These are phyloP conservation scores for Excoecaria cochinchinensis DNA, from an alignment of 345 rosid genomes.

Conservation along the genomic window DNA sequence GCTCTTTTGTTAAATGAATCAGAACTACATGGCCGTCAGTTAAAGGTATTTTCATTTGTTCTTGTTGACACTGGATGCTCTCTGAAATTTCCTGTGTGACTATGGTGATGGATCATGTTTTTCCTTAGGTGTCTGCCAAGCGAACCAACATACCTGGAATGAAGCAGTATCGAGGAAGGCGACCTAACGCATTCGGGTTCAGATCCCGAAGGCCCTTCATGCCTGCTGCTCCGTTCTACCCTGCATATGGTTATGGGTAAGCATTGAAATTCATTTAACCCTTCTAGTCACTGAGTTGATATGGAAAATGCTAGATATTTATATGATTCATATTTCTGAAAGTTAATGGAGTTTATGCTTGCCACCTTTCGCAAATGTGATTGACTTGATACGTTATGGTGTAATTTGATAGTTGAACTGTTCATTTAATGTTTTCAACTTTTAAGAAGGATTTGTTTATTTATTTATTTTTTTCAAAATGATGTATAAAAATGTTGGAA, in stretches of 20 bases:
- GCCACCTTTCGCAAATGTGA: not conserved
- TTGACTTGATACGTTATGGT: not conserved
- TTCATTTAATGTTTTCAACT: not conserved
- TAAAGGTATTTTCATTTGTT: conserved; percentile 55
- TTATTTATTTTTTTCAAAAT: not conserved
- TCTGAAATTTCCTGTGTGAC: conserved; percentile 5
- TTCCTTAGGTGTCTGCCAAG: conserved; percentile 85
- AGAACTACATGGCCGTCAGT: conserved; percentile 93
- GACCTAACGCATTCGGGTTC: conserved; percentile 55
- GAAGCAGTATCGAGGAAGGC: conserved; percentile 94
- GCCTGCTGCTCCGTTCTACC: conserved; percentile 60
- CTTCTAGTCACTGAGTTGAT: conserved; percentile 3
- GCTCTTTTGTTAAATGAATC: conserved; percentile 91
- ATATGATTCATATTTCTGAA: not conserved
- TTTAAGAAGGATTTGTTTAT: not conserved
- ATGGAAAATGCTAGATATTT: not conserved
- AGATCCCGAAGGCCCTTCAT: conserved; percentile 83
- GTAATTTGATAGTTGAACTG: not conserved
- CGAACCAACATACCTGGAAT: conserved; percentile 94
- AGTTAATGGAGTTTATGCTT: not conserved
- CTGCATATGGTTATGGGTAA: conserved; percentile 82
- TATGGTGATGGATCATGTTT: conserved; percentile 15
- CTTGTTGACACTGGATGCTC: not conserved
- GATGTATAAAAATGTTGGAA: not conserved
- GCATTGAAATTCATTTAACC: conserved; percentile 19